A percentile compares a stretch with the other conserved stretches of the same genome.
phyloP scores from a whole-genome alignment of 108 stramenopile species.

The Nannochloropsis oceanica region DNA sequence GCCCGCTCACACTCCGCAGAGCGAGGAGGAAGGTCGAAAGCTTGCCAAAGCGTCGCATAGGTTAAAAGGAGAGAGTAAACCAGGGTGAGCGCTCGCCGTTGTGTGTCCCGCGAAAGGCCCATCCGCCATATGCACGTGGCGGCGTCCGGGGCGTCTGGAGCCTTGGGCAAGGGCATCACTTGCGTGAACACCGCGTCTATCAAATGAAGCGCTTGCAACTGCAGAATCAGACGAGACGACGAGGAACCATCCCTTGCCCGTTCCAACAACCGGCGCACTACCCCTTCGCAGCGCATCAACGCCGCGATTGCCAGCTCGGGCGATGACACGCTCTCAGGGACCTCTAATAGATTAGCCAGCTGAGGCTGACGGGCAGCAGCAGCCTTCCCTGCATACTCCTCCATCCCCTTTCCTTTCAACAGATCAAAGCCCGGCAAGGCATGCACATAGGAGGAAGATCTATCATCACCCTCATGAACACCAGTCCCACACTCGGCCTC shows the following conservation, averaged over 20 bases:
- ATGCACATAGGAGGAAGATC: not conserved
- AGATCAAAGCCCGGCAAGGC: not conserved
- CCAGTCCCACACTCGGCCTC: not conserved
- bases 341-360: not conserved
- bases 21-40: not conserved
- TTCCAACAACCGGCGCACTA: not conserved
- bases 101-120: slow-evolving; percentile 5
- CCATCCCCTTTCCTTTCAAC: not conserved
- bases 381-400: not conserved
- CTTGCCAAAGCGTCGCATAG: slow-evolving; percentile 1
- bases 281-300: not conserved
- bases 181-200: slow-evolving; percentile 8
- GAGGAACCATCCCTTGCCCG: not conserved
- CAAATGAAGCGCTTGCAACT: not conserved
- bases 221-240: not conserved
- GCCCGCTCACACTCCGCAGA: slow-evolving; percentile 5
- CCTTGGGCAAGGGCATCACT: slow-evolving; percentile 10
- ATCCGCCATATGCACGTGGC: slow-evolving; percentile 5
- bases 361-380: not conserved
- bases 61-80: not conserved
- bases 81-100: not conserved
- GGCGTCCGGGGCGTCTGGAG: not conserved
- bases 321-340: not conserved
- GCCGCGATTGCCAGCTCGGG: not conserved
- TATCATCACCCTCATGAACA: not conserved